Percentiles rank a stretch among this genome's conserved stretches.
phyloP scores from a whole-genome alignment of 2,329 filamentous ascomycete species.

The Exophiala spinifera region DNA sequence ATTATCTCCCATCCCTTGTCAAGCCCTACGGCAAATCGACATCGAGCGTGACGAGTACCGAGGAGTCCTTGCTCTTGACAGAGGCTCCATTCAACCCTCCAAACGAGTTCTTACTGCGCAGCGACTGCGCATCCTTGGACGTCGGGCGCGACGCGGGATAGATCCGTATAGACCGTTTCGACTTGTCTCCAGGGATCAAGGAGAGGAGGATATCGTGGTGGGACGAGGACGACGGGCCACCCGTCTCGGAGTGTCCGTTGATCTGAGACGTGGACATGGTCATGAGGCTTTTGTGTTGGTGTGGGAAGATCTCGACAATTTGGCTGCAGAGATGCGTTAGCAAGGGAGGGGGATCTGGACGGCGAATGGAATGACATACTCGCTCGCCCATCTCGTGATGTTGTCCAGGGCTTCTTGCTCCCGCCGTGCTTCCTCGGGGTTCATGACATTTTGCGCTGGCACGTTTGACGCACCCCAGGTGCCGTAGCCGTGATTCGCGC shows the following conservation, averaged over 20 bases:
- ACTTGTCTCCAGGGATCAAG: slow-evolving; percentile 29
- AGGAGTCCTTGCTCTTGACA: slow-evolving; percentile 10
- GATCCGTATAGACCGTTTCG: slow-evolving; percentile 28
- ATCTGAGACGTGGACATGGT: slow-evolving; percentile 13
- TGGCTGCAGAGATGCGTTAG: slow-evolving; percentile 8
- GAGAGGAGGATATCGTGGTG: slow-evolving; percentile 30
- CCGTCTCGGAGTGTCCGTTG: slow-evolving; percentile 13
- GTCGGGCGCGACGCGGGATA: slow-evolving; percentile 28
- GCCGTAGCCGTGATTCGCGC: slow-evolving; percentile 24
- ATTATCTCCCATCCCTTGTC: neutral
- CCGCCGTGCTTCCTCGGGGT: slow-evolving; percentile 26
- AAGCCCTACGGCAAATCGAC: slow-evolving; percentile 22
- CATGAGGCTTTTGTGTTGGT: slow-evolving; percentile 15
- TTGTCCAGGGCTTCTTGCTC: slow-evolving; percentile 29
- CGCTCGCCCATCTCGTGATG: slow-evolving; percentile 29
- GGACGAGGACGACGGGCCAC: slow-evolving; percentile 1
- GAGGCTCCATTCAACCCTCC: slow-evolving; percentile 11
- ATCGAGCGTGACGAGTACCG: slow-evolving; percentile 27
- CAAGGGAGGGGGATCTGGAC: no score
- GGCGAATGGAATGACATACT: slow-evolving; percentile 11
- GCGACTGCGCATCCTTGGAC: slow-evolving; percentile 23
- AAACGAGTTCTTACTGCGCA: slow-evolving; percentile 25
- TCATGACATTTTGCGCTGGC: slow-evolving; percentile 22
- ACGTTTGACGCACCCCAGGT: slow-evolving; percentile 22
- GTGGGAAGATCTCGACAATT: slow-evolving; percentile 30